Percentiles rank a stretch among this genome's conserved stretches.
Conservation (phyloP, 208 protist species). For the Crithidia acanthocephali region DNA sequence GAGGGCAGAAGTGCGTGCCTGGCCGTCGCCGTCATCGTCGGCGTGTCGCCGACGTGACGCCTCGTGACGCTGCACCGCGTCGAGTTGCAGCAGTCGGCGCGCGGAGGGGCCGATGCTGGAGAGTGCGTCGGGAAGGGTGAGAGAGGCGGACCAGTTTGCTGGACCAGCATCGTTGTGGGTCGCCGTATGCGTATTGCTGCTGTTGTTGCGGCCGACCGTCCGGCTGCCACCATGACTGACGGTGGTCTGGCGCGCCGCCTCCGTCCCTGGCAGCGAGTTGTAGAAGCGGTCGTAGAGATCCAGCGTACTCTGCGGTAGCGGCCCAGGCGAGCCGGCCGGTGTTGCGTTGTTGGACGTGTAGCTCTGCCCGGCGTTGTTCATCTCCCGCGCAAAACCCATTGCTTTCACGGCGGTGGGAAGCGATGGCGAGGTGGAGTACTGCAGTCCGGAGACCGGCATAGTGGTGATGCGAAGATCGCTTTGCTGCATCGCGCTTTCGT, state of each 20-base stretch:
- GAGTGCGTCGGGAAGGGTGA: constrained; percentile 31
- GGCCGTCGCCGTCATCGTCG: too few species aligned
- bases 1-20: too few species aligned
- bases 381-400: constrained; percentile 19
- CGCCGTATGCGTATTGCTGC: neutral
- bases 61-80: constrained; percentile 11
- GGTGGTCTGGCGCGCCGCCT: neutral
- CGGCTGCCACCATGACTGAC: neutral
- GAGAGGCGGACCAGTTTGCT: constrained; percentile 3
- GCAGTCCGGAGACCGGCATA: constrained; percentile 46
- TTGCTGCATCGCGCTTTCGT: neutral
- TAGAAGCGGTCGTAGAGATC: constrained; percentile 39
- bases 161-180: too few species aligned
- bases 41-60: too few species aligned
- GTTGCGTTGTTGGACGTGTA: neutral
- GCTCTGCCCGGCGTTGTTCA: neutral
- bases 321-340: neutral
- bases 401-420: constrained; percentile 42
- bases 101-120: constrained; percentile 62
- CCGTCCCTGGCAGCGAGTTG: constrained; percentile 7
- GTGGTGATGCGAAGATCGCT: constrained; percentile 29
- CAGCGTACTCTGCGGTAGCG: constrained; percentile 22
- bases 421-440: constrained; percentile 63
- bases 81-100: constrained; percentile 38
- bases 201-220: neutral